phyloP scores from a whole-genome alignment of 345 rosid species.

The Moricandia moricandioides region DNA sequence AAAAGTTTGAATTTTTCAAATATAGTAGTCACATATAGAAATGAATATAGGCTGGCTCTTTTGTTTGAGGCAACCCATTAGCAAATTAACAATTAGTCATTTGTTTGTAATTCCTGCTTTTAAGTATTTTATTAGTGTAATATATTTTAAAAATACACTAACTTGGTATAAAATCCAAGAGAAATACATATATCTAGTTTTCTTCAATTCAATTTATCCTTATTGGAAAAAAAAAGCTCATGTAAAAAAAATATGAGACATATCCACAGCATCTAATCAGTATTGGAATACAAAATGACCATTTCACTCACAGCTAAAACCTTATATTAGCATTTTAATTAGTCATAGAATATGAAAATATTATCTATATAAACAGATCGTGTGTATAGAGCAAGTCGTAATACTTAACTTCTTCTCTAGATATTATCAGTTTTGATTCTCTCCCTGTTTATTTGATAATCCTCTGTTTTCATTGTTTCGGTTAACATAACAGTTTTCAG shows the following conservation, averaged over 20 bases:
- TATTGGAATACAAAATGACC: neutral
- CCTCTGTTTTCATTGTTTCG: neutral
- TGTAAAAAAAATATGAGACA: neutral
- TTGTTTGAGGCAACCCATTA: slow-evolving; percentile 1
- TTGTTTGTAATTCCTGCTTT: neutral
- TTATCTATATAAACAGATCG: neutral
- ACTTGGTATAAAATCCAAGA: neutral
- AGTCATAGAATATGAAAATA: neutral
- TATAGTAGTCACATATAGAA: neutral
- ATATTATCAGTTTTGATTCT: neutral
- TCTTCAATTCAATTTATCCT: neutral
- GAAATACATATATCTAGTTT: neutral
- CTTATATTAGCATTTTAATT: neutral
- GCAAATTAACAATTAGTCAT: neutral
- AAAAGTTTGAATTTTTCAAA: neutral
- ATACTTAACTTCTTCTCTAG: slow-evolving; percentile 2
- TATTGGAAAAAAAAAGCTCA: neutral
- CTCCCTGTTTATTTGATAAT: neutral
- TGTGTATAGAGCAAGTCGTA: slow-evolving; percentile 10
- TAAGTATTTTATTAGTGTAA: neutral
- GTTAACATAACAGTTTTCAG: neutral
- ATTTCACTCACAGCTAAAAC: neutral
- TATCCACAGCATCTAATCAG: neutral
- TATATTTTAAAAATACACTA: neutral
- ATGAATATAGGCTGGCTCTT: neutral